phyloP scores from a whole-genome alignment of 805 yeast genomes.

The Lipomyces orientalis region DNA sequence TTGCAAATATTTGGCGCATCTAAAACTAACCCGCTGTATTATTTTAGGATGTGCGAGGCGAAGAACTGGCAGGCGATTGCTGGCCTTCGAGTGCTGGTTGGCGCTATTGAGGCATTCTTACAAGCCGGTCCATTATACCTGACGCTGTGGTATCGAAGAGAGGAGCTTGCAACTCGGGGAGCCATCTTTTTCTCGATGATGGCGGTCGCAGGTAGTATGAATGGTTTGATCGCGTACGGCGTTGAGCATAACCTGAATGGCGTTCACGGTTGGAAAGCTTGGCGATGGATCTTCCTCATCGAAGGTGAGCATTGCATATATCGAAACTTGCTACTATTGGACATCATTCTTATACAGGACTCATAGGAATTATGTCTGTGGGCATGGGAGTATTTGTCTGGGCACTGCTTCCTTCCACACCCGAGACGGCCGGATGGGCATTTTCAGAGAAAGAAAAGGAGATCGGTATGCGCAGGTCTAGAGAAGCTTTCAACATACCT shows the following conservation, averaged over 20 bases:
- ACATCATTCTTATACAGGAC: too few relatives aligned
- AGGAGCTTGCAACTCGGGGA: slow-evolving; percentile 57
- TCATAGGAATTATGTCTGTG: too few relatives aligned
- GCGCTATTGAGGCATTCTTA: slow-evolving; percentile 56
- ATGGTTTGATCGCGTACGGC: slow-evolving; percentile 63
- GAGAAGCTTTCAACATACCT: too few relatives aligned
- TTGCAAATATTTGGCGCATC: too few relatives aligned
- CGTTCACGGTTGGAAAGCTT: slow-evolving; percentile 50
- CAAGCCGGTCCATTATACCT: slow-evolving; percentile 56
- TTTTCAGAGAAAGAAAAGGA: too few relatives aligned
- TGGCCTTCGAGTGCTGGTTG: slow-evolving; percentile 53
- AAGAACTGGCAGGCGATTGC: slow-evolving; percentile 45
- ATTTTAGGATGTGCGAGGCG: too few relatives aligned
- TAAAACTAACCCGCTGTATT: too few relatives aligned
- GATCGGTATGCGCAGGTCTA: too few relatives aligned
- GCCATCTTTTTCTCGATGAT: slow-evolving; percentile 59
- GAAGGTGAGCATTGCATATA: slow-evolving; percentile 50
- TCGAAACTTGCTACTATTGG: slow-evolving; percentile 51
- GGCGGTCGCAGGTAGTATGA: slow-evolving; percentile 55
- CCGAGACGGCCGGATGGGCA: too few relatives aligned
- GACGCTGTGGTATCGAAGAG: slow-evolving; percentile 61
- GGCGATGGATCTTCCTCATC: slow-evolving; percentile 63
- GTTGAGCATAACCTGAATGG: slow-evolving; percentile 54
- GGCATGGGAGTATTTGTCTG: too few relatives aligned
- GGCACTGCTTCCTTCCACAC: too few relatives aligned